Base-by-base conservation (phyloP, 78 protist genomes). In the Dictyostelium citrinum region DNA sequence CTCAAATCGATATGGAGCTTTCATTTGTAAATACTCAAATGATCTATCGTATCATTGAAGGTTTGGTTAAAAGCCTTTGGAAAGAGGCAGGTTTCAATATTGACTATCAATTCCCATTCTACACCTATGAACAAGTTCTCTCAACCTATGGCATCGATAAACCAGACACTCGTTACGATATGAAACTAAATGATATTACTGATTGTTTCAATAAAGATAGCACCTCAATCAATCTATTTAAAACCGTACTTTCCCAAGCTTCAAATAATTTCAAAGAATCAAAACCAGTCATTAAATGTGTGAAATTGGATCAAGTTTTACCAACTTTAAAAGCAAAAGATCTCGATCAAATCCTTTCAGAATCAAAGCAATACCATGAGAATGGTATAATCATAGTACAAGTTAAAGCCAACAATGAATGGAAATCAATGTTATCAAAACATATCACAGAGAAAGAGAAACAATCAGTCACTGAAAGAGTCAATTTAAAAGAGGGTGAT, bases 1-100 rank as follows among this genome's bases (percentile, higher is more conserved):
- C 99, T 27, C 99, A 98, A 78, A 86, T 96, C 51, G 98, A 97
- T 96, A 46, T 95, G 75, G 98, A 97, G 51, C 22, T 96, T 39
- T 94, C 98, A 6, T 97, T 82, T 93, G 95, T 83, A 45, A 61
- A 81, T 33, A 37, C 46, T 27, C 70, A 74, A 17, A 91, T 81
- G 76, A 37, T 97, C 22, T 82, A 91, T 78, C 41, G 27, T 7
- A 78, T 81, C 35, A 90, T 95, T 12, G 97, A 96, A 20, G 96
- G 90, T 2, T 31, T 79, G 27, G 29, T 80, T 22, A 61, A 39
- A 39, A 33, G 17, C 0, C 41, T 86, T 61, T 81, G 92, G 90
- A 81, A 41, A 55, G 84, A 90, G 31, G 96, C 90, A 31, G 80
- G 91, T 24, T 67, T 27, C n/a, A 46, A 76, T 10, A 46, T 81